Evolutionary conservation across 2,329 filamentous ascomycete genomes (phyloP).

Genomic region (Trichoderma simmonsii): DNA sequence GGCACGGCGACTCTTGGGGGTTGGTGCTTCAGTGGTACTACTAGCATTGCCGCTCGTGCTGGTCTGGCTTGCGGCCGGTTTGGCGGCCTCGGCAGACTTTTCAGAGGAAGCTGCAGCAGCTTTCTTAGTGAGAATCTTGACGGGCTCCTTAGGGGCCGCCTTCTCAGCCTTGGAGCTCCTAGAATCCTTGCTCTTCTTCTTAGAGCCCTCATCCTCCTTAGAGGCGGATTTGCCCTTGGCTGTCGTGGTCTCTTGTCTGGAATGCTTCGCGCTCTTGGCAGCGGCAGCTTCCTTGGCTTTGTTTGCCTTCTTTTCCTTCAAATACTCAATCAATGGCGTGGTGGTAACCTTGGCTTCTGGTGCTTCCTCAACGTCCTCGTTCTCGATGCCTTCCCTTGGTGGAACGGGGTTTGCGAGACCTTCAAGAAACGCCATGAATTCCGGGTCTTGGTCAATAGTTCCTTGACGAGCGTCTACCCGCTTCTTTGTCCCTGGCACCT

Average conservation of each 20-base stretch:
- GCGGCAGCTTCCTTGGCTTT: conserved; percentile 54
- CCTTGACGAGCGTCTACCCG: conserved; percentile 83
- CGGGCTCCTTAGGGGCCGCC: conserved; percentile 49
- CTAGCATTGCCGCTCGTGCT: conserved; percentile 29
- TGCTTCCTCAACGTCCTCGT: conserved; percentile 41
- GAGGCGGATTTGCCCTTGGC: conserved; percentile 45
- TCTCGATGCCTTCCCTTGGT: conserved; percentile 43
- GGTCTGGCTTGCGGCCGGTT: conserved; percentile 40
- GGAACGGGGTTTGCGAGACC: conserved; percentile 69
- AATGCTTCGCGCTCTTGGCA: conserved; percentile 51
- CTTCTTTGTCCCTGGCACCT: conserved; percentile 70
- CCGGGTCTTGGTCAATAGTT: conserved; percentile 92
- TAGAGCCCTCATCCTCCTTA: conserved; percentile 49
- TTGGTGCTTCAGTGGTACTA: conserved; percentile 24
- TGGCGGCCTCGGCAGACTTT: conserved; percentile 45
- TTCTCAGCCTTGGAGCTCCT: conserved; percentile 56
- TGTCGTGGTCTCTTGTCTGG: conserved; percentile 51
- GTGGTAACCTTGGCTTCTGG: conserved; percentile 64
- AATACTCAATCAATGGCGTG: conserved; percentile 84
- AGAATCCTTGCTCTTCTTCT: conserved; percentile 62
- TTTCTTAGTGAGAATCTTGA: conserved; percentile 63
- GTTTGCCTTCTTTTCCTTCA: conserved; percentile 88
- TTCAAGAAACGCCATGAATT: conserved; percentile 92
- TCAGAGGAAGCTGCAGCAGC: conserved; percentile 44
- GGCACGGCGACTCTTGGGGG: conserved; percentile 52